Base-by-base conservation (phyloP, 2,329 filamentous ascomycete genomes). In the Fusarium solani-melongenae region DNA sequence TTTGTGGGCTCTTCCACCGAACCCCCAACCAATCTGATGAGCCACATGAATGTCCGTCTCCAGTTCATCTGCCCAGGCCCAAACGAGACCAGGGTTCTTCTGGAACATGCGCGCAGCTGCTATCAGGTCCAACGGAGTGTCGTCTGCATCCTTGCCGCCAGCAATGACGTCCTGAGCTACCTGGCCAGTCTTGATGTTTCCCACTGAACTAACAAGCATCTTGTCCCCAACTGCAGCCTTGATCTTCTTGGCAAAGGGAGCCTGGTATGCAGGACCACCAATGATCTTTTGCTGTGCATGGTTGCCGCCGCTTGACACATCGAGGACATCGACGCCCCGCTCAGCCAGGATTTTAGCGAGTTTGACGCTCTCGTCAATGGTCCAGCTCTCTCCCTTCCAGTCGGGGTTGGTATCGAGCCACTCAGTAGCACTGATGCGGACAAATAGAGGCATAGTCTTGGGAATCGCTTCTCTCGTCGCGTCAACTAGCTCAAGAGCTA, bases 341-440 rank as follows among this genome's bases (percentile, higher is more conserved):
- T 90, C 88, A 0, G 91, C 91, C 0, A 96, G 84, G 0, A 91
- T 82, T 53, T 86, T 80, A 0, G 93, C 92, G 2, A 96, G 87
- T 57, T 85, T 85, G 33, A 90, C 85, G 0, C 90, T 91, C 63
- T 96, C 88, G 17, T 90, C 87, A 3, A 90, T 74, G 0, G 88
- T 92, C 93, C 94, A 96, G 76, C 88, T 90, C 73, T 91, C 88
- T 12, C 86, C 83, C 22, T 86, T 80, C 38, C 85, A 86, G 10
- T 85, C 84, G 1, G 86, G 85, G 57, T 88, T 86, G 66, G 88
- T 85, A 67, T 94, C 91, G 0, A 95, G 86, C 92, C 92, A 95
- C 78, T 96, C 93, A 0, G 91, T 92, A 0, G 91, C 92, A n/a
- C 89, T 92, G 73, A 96, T 88, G 27, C 94, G 89, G 12, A 94